phyloP scores from a whole-genome alignment of 2,329 filamentous ascomycete genomes.

The Colletotrichum camelliae region DNA sequence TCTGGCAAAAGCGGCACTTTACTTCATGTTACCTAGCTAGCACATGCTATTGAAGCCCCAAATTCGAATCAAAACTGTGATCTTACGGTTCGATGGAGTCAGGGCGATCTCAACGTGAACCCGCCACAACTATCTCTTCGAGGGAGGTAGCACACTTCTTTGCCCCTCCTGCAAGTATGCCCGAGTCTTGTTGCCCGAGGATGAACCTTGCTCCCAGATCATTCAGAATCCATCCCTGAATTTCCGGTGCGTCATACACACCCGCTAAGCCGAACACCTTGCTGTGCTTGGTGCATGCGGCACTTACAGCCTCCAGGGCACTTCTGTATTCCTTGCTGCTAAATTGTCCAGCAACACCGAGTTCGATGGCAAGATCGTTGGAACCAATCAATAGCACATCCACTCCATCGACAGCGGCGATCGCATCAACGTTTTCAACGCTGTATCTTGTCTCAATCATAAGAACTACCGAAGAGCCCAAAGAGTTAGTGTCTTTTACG shows the following conservation, averaged over 20 bases:
- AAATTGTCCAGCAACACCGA: background rate
- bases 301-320: background rate
- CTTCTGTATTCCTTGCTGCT: background rate
- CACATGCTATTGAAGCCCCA: too few species aligned
- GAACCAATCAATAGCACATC: constrained; percentile 14
- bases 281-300: background rate
- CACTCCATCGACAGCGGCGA: background rate
- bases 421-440: background rate
- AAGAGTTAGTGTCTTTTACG: background rate
- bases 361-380: constrained; percentile 2
- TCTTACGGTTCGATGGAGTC: too few species aligned
- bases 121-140: too few species aligned
- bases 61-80: too few species aligned
- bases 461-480: background rate
- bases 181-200: background rate
- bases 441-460: constrained; percentile 13
- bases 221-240: background rate
- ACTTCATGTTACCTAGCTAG: too few species aligned
- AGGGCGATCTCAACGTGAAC: too few species aligned
- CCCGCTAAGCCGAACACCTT: background rate
- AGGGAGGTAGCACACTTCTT: background rate
- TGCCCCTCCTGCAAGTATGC: background rate
- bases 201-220: background rate
- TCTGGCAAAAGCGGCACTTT: background rate
- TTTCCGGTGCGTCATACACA: background rate